phyloP scores from a whole-genome alignment of 1,284 basidiomycete genomes.

The Ceratobasidium sp. region DNA sequence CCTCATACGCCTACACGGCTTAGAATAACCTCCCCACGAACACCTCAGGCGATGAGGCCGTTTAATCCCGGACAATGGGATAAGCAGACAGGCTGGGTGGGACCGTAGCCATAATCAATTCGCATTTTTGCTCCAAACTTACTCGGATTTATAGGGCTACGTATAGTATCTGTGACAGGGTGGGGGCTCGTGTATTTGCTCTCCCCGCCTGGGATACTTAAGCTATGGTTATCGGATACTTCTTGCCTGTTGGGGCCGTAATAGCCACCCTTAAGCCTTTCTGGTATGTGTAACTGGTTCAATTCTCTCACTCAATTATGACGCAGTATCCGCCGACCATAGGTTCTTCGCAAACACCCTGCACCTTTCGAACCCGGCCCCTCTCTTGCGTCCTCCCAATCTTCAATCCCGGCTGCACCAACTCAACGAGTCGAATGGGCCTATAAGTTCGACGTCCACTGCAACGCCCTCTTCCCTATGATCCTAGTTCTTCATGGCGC shows the following conservation, averaged over 20 bases:
- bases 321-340: too few species aligned
- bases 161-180: conserved; percentile 75
- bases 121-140: background rate
- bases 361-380: conserved; percentile 70
- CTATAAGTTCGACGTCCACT: conserved; percentile 97
- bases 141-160: too few species aligned
- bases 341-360: conserved; percentile 79
- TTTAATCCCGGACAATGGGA: background rate
- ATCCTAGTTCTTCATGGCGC: conserved; percentile 88
- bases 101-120: conserved; percentile 55
- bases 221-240: conserved; percentile 88
- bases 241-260: conserved; percentile 76
- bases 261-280: conserved; percentile 82
- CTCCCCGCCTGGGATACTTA: conserved; percentile 65
- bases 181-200: conserved; percentile 87
- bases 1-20: background rate
- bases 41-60: conserved; percentile 11
- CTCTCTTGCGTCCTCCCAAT: conserved; percentile 63
- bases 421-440: too few species aligned
- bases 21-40: background rate
- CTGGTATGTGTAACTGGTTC: conserved; percentile 46
- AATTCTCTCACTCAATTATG: background rate
- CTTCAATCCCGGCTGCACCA: conserved; percentile 63
- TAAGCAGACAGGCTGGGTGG: conserved; percentile 54
- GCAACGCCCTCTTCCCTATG: conserved; percentile 93